These are phyloP conservation scores for Talaromyces sp. DNA, from an alignment of 2,329 filamentous ascomycete genomes.

Conservation along the genomic window DNA sequence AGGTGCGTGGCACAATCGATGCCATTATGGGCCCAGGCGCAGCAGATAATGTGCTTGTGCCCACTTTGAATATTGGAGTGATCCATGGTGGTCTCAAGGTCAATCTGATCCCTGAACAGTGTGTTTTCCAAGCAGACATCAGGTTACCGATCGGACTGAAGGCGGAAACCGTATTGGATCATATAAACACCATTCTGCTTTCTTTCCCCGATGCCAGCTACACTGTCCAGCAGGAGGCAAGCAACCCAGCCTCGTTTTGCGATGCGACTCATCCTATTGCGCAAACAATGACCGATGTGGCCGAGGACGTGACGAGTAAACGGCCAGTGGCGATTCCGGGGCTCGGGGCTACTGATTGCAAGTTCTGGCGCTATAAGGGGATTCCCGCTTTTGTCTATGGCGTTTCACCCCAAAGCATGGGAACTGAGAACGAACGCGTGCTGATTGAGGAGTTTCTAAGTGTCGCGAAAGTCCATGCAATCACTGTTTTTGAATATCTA, in stretches of 20 bases:
- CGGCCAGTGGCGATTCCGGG: constrained; percentile 30
- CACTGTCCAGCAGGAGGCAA: constrained; percentile 27
- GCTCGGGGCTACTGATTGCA: constrained; percentile 38
- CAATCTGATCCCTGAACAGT: constrained; percentile 38
- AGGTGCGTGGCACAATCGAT: constrained; percentile 28
- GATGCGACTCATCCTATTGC: constrained; percentile 28
- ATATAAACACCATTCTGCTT: constrained; percentile 15
- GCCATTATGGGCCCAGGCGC: constrained; percentile 34
- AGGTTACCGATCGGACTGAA: constrained; percentile 35
- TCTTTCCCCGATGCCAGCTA: constrained; percentile 22
- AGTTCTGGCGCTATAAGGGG: constrained; percentile 34
- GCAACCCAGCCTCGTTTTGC: constrained; percentile 28
- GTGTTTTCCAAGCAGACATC: constrained; percentile 36
- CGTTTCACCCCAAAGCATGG: constrained; percentile 5
- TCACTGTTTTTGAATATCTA: constrained; percentile 5
- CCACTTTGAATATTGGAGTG: constrained; percentile 38
- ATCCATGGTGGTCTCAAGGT: constrained; percentile 39
- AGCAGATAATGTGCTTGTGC: constrained; percentile 32
- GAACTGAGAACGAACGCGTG: constrained; percentile 2
- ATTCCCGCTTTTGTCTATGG: constrained; percentile 36
- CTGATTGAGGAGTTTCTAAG: constrained; percentile 8
- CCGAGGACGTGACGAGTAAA: constrained; percentile 19
- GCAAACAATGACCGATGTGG: constrained; percentile 19
- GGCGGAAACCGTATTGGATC: constrained; percentile 21
- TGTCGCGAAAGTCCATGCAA: constrained; percentile 2